Evolutionary conservation across 148 eudicot species (phyloP).

Genomic region (Rhododendron ovatum): DNA sequence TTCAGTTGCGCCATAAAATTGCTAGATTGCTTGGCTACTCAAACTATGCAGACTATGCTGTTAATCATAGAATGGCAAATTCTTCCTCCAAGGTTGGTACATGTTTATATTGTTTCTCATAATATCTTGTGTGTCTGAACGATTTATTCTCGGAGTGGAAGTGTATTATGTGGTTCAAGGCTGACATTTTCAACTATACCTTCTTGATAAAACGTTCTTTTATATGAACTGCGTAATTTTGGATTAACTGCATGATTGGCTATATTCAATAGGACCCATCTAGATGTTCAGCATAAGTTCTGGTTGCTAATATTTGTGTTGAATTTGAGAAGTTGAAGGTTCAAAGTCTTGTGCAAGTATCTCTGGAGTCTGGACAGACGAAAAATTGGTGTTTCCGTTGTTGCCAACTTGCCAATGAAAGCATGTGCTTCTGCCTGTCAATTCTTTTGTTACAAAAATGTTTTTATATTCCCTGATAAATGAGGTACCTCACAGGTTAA

Average conservation of each 20-base stretch:
- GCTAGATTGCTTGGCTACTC: conserved; percentile 89
- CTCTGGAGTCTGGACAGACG: not conserved
- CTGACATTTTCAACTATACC: not conserved
- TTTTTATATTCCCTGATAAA: not conserved
- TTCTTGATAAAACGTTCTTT: not conserved
- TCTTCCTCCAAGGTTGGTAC: conserved; percentile 71
- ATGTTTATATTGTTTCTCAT: conserved; percentile 8
- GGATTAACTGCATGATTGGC: not conserved
- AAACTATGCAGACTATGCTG: conserved; percentile 82
- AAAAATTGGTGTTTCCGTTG: not conserved
- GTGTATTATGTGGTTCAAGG: not conserved
- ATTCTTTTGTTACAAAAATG: not conserved
- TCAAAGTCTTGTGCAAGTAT: not conserved
- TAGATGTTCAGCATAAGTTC: not conserved
- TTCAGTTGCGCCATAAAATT: conserved; percentile 77
- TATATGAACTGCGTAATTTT: not conserved
- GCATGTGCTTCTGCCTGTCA: not conserved
- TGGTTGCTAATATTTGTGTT: not conserved
- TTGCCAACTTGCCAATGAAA: not conserved
- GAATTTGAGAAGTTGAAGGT: not conserved
- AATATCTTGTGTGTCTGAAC: not conserved
- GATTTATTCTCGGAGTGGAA: not conserved
- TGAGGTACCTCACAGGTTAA: not conserved
- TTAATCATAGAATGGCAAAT: conserved; percentile 71
- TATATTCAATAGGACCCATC: not conserved